Evolutionary conservation across 345 rosid species (phyloP).

Genomic region (Mallotus nudiflorus): DNA sequence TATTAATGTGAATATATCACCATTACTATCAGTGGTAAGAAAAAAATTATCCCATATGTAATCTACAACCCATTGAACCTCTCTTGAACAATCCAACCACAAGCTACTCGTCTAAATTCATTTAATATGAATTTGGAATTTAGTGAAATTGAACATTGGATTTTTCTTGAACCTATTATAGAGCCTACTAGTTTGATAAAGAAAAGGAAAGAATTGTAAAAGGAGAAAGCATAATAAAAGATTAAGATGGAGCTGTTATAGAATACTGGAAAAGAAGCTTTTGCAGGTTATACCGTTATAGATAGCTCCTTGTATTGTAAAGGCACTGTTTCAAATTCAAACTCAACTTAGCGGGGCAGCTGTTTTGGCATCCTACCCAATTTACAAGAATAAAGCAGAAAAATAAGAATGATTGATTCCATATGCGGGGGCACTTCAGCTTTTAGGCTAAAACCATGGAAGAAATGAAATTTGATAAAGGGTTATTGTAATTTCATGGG

Average conservation of each 20-base stretch:
- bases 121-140: too few relatives aligned
- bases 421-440: too few relatives aligned
- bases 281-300: conserved; percentile 22
- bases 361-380: background rate
- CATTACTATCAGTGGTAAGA: too few relatives aligned
- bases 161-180: too few relatives aligned
- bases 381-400: background rate
- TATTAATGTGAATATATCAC: too few relatives aligned
- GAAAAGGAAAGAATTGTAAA: background rate
- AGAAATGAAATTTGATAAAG: background rate
- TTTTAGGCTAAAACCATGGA: background rate
- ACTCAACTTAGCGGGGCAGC: conserved; percentile 16
- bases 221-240: background rate
- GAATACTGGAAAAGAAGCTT: conserved; percentile 12
- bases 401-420: background rate
- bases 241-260: background rate
- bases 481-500: background rate
- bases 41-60: too few relatives aligned
- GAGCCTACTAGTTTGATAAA: background rate
- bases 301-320: background rate
- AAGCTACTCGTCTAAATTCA: too few relatives aligned
- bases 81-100: too few relatives aligned
- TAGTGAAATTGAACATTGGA: too few relatives aligned
- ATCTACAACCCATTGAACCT: too few relatives aligned
- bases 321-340: conserved; percentile 35